Evolutionary conservation across 768 basidiomycete species (phyloP), one percentile per base, ranked within the genome.

Genomic region (Tephrocybe sp.): DNA sequence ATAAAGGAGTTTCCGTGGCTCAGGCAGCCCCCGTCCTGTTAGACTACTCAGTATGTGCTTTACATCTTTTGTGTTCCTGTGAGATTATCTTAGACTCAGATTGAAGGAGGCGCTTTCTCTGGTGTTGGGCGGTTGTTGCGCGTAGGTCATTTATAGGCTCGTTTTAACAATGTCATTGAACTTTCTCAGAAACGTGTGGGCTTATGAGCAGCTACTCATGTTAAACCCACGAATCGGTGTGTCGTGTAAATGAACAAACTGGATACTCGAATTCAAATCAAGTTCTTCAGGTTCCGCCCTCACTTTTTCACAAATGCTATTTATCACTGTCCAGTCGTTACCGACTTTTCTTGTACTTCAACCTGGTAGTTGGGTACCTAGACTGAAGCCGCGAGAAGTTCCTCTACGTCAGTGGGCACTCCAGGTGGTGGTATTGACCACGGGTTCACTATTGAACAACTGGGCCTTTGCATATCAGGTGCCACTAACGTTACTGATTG

Each of bases 101-200:
- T 31, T 51, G 22, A 51, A 25, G 32, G 13, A 70, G 73, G 73
- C 81, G 18, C 61, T 89, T 18, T 72, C 76, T 1, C 73, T 88
- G 56, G 83, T 92, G 4, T 78, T 92, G 56, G 90, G 90, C 19
- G 90, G 91, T 16, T 93, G 91, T 60, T 93, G 91, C 77, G 74
- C 84, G 86, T 87, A 66, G 46, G 83, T 77, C n/a, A n/a, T 39
- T 36, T 34, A 8, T 34, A 16, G 13, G 8, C 32, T 5, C 16
- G 34, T n/a, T 19, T 19, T n/a, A 6, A n/a, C 16, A 12, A 21
- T 37, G n/a, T 7, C 6, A 19, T 5, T 37, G 21, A 37, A 42
- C 19, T 12, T 36, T 16, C 25, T 2, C 16, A 88, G 86, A 21
- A 92, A 92, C 64, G 89, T 89, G 8, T 84, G 83, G 78, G 75